Evolutionary conservation across 805 yeast genomes (phyloP).

Genomic region (Cyberlindnera subsufficiens): DNA sequence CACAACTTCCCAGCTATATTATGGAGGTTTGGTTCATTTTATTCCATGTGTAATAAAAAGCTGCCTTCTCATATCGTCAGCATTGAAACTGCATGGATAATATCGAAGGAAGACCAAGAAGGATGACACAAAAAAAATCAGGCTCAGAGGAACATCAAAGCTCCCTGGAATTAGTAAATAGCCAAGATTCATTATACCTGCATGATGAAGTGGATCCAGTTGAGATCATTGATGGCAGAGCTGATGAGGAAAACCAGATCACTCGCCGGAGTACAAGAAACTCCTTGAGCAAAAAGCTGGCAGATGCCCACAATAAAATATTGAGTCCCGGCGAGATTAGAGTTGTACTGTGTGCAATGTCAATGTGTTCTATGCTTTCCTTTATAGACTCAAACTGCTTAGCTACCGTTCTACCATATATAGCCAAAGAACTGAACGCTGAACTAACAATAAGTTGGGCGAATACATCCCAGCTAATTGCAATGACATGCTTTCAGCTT

Average conservation of each 20-base stretch:
- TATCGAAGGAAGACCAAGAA: too few relatives aligned
- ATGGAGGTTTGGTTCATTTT: too few relatives aligned
- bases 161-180: too few relatives aligned
- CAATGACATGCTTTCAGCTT: conserved; percentile 48
- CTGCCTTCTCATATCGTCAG: too few relatives aligned
- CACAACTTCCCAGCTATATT: too few relatives aligned
- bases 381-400: conserved; percentile 17
- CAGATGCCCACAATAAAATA: conserved; percentile 14
- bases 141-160: too few relatives aligned
- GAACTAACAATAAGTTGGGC: conserved; percentile 52
- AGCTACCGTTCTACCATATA: conserved; percentile 28
- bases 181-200: too few relatives aligned
- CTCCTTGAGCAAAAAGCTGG: conserved; percentile 11
- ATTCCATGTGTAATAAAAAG: too few relatives aligned
- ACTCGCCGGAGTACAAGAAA: not conserved
- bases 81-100: too few relatives aligned
- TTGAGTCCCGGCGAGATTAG: conserved; percentile 8
- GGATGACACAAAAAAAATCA: too few relatives aligned
- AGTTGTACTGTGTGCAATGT: conserved; percentile 12
- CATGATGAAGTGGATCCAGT: not conserved
- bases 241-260: not conserved
- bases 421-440: conserved; percentile 43
- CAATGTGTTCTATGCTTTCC: conserved; percentile 14
- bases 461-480: conserved; percentile 48
- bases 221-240: not conserved